Evolutionary conservation across 345 rosid genomes (phyloP).

Genomic region (Durio zibethinus): DNA sequence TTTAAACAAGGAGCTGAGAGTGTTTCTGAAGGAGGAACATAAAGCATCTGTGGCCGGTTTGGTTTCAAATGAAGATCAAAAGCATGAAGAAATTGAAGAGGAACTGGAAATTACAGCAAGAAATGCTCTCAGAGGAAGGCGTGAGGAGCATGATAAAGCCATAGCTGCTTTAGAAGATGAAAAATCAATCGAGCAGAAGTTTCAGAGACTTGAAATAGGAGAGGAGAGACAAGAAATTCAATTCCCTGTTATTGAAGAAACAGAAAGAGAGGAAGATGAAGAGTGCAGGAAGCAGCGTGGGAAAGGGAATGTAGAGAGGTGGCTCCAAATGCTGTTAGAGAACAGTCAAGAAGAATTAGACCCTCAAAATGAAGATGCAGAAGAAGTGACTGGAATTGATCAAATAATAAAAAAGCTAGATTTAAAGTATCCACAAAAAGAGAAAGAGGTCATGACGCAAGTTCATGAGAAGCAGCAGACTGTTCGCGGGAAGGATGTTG

Average conservation of each 20-base stretch:
- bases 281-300: conserved; percentile 73
- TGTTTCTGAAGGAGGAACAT: conserved; percentile 69
- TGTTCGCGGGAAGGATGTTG: conserved; percentile 14
- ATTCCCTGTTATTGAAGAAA: conserved; percentile 33
- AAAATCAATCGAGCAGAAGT: conserved; percentile 31
- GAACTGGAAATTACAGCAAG: conserved; percentile 25
- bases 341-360: conserved; percentile 41
- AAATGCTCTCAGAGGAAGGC: conserved; percentile 17
- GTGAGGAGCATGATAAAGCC: conserved; percentile 33
- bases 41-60: conserved; percentile 45
- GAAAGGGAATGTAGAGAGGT: conserved; percentile 87
- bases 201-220: conserved; percentile 39
- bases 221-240: conserved; percentile 38
- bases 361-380: conserved; percentile 26
- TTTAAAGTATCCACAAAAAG: conserved; percentile 50
- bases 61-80: conserved; percentile 29
- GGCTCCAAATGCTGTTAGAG: conserved; percentile 83
- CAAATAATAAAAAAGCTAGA: conserved; percentile 54
- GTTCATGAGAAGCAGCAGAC: conserved; percentile 23
- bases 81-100: conserved; percentile 38
- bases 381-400: conserved; percentile 35
- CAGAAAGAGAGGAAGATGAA: conserved; percentile 67
- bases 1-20: conserved; percentile 63
- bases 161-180: conserved; percentile 33
- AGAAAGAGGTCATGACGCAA: conserved; percentile 22